A percentile compares a stretch with the other conserved stretches of the same genome.
These are phyloP conservation scores for Aspergillus ibericus DNA, from an alignment of 2,329 filamentous ascomycete genomes.

Conservation along the genomic window DNA sequence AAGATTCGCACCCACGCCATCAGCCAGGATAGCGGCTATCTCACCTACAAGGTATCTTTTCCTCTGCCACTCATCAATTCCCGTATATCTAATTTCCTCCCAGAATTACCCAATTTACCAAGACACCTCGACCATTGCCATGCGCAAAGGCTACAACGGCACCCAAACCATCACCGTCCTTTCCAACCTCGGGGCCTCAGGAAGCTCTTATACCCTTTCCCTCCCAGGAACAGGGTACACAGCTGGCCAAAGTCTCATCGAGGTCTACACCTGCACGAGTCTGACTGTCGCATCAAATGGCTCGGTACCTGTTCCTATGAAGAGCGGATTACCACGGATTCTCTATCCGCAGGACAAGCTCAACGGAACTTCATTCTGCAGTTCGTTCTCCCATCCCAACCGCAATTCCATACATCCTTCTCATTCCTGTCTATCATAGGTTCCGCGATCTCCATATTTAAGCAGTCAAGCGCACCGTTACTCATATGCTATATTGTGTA, in stretches of 20 bases:
- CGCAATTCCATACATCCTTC: neutral
- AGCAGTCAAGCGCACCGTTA: too few relatives aligned
- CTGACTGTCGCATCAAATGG: conserved; percentile 47
- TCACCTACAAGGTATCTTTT: conserved; percentile 36
- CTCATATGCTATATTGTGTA: too few relatives aligned
- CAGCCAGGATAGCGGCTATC: conserved; percentile 38
- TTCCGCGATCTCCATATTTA: too few relatives aligned
- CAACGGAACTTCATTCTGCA: conserved; percentile 14
- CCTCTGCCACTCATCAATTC: neutral
- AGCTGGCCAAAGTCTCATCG: conserved; percentile 26
- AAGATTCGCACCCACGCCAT: conserved; percentile 51
- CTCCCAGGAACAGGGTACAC: conserved; percentile 26
- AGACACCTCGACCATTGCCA: conserved; percentile 45
- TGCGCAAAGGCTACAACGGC: conserved; percentile 44
- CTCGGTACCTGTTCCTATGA: conserved; percentile 46
- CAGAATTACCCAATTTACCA: conserved; percentile 45
- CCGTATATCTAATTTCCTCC: neutral
- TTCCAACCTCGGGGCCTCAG: conserved; percentile 41
- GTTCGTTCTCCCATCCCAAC: neutral
- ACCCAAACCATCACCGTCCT: conserved; percentile 43
- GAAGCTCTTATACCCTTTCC: conserved; percentile 27
- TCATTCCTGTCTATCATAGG: neutral
- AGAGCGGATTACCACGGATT: conserved; percentile 45
- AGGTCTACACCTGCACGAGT: conserved; percentile 41
- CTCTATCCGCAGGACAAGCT: conserved; percentile 23